Evolutionary conservation across 2,329 filamentous ascomycete species (phyloP).

Genomic region (Arthrobotrys megalospora): DNA sequence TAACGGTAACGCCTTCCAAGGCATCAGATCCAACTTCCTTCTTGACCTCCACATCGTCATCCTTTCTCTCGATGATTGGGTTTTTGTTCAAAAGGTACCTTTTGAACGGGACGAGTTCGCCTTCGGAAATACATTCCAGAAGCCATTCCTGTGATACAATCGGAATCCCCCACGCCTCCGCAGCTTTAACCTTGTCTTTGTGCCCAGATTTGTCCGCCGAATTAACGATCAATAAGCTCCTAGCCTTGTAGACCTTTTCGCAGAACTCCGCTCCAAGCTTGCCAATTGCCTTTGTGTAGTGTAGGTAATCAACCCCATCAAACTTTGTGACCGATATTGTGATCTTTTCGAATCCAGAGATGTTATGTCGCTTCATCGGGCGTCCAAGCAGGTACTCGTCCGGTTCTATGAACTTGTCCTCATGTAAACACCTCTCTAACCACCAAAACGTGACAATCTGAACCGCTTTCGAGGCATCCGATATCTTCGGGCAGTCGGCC

Average conservation of each 20-base stretch:
- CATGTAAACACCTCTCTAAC: conserved; percentile 88
- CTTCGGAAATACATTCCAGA: conserved; percentile 80
- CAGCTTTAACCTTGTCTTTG: conserved; percentile 84
- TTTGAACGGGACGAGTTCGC: conserved; percentile 57
- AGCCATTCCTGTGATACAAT: conserved; percentile 88
- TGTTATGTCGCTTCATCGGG: conserved; percentile 74
- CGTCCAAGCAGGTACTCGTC: conserved; percentile 80
- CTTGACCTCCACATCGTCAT: conserved; percentile 11
- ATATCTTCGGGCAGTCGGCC: conserved; percentile 63
- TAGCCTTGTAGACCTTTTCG: conserved; percentile 79
- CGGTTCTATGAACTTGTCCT: conserved; percentile 80
- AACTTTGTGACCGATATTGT: conserved; percentile 87
- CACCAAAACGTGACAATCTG: conserved; percentile 87
- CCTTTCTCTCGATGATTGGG: conserved; percentile 19
- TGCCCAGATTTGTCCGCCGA: conserved; percentile 68
- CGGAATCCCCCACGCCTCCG: conserved; percentile 81
- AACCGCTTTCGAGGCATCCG: conserved; percentile 66
- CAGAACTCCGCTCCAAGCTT: conserved; percentile 82
- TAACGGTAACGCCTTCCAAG: conserved; percentile 48
- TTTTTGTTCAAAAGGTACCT: conserved; percentile 59
- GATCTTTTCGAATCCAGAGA: conserved; percentile 77
- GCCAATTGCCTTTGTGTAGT: conserved; percentile 82
- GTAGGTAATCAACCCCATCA: conserved; percentile 84
- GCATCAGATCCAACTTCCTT: conserved; percentile 32
- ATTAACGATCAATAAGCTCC: conserved; percentile 83